These are phyloP conservation scores for Naganishia friedmannii DNA, from an alignment of 768 basidiomycete species.

Conservation along the genomic window DNA sequence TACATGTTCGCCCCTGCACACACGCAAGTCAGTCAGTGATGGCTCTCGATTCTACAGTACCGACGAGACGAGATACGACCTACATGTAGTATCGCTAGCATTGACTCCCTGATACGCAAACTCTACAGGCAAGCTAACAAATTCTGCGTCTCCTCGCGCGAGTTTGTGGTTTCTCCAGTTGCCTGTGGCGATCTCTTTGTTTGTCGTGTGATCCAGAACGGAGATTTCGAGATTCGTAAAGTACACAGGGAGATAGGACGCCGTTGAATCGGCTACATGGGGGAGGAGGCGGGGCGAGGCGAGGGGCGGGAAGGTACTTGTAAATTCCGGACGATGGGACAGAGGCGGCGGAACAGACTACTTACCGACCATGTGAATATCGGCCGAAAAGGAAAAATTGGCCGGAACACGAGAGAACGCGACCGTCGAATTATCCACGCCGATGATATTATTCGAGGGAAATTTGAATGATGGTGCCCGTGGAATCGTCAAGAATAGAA, in stretches of 20 bases:
- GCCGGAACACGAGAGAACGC: constrained; percentile 74
- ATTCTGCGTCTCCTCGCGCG: constrained; percentile 65
- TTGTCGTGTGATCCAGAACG: constrained; percentile 68
- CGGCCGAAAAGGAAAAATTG: constrained; percentile 84
- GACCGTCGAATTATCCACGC: constrained; percentile 51
- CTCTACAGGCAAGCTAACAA: constrained; percentile 70
- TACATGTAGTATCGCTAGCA: constrained; percentile 77
- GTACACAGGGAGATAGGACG: constrained; percentile 73
- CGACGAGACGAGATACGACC: constrained; percentile 24
- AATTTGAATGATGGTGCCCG: constrained; percentile 73
- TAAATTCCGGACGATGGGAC: not conserved
- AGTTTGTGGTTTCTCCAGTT: constrained; percentile 62
- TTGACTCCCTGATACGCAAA: constrained; percentile 80
- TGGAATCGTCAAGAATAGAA: constrained; percentile 76
- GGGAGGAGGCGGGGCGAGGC: constrained; percentile 21
- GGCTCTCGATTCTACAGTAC: not conserved
- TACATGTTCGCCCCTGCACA: constrained; percentile 47
- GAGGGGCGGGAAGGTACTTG: no score
- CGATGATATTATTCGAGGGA: constrained; percentile 62
- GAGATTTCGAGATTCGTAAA: constrained; percentile 67
- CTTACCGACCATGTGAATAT: constrained; percentile 64
- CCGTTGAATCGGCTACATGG: constrained; percentile 62
- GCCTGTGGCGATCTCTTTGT: constrained; percentile 66
- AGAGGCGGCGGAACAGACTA: not conserved
- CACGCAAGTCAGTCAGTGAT: not conserved